These are phyloP conservation scores for Corinectria fuckeliana DNA, from an alignment of 2,329 filamentous ascomycete species.

Conservation along the genomic window DNA sequence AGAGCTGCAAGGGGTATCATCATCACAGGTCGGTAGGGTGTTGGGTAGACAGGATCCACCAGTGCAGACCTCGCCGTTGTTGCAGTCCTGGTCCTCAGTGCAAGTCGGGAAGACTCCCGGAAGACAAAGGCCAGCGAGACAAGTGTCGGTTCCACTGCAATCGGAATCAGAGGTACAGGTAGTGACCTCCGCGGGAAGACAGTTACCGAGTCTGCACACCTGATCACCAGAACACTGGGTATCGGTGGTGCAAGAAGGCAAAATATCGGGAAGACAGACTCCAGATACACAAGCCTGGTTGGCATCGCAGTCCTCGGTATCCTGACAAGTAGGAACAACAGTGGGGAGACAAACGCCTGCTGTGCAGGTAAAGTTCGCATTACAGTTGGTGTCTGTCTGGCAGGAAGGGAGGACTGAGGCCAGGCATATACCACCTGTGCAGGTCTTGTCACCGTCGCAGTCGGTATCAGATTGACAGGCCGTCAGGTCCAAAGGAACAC, in stretches of 20 bases:
- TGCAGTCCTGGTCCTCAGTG: not conserved
- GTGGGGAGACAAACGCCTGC: constrained; percentile 7
- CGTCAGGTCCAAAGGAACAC: not conserved
- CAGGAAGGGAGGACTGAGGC: constrained; percentile 4
- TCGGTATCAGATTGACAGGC: not conserved
- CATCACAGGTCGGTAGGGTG: not conserved
- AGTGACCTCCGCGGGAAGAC: constrained; percentile 1
- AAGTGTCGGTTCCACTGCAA: not conserved
- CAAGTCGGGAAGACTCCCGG: constrained; percentile 1
- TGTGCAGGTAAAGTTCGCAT: not conserved
- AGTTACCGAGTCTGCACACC: constrained; percentile 10
- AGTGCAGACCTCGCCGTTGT: constrained; percentile 5
- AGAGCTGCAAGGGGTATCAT: not conserved
- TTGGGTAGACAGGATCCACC: constrained; percentile 6
- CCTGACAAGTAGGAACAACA: not conserved
- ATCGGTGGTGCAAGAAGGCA: not conserved
- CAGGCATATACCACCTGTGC: not conserved
- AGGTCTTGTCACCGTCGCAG: constrained; percentile 2
- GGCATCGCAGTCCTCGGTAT: not conserved
- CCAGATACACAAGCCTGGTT: constrained; percentile 10
- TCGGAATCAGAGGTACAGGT: not conserved
- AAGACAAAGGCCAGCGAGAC: constrained; percentile 10
- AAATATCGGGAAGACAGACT: not conserved
- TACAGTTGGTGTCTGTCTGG: constrained; percentile 1
- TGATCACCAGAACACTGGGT: constrained; percentile 5